These are phyloP conservation scores for Monosporascus sp. DNA, from an alignment of 2,329 filamentous ascomycete genomes.

Conservation along the genomic window DNA sequence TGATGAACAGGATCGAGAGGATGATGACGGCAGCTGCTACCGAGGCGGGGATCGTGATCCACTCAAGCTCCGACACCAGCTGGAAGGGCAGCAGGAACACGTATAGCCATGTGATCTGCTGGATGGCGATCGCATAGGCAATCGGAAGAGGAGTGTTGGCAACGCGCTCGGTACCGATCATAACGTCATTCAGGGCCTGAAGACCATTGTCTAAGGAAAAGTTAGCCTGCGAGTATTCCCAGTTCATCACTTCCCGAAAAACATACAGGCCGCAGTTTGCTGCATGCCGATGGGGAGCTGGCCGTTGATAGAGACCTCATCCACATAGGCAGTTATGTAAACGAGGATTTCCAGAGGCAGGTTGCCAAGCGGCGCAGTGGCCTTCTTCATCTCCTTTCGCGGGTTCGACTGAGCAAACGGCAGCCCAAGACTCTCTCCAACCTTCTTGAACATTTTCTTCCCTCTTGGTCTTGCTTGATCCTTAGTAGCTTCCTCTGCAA, in stretches of 20 bases:
- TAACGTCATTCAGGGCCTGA: slow-evolving; percentile 63
- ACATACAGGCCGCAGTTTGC: slow-evolving; percentile 49
- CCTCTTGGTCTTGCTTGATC: slow-evolving; percentile 38
- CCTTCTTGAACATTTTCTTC: slow-evolving; percentile 52
- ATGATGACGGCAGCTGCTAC: slow-evolving; percentile 76
- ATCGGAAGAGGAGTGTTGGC: slow-evolving; percentile 77
- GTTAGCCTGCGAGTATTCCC: slow-evolving; percentile 26
- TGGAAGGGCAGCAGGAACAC: slow-evolving; percentile 79
- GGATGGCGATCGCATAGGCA: slow-evolving; percentile 79
- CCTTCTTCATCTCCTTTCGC: slow-evolving; percentile 69
- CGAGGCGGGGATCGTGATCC: slow-evolving; percentile 74
- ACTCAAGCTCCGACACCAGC: slow-evolving; percentile 57
- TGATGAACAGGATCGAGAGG: slow-evolving; percentile 68
- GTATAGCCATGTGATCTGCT: slow-evolving; percentile 83
- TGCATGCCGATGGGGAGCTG: slow-evolving; percentile 54
- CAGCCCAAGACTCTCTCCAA: slow-evolving; percentile 70
- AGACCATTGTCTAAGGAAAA: slow-evolving; percentile 50
- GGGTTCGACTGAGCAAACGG: slow-evolving; percentile 76
- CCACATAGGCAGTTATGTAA: slow-evolving; percentile 64
- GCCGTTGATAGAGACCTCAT: slow-evolving; percentile 52
- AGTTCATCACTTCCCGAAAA: not conserved
- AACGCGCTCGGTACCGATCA: slow-evolving; percentile 70
- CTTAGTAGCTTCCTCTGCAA: slow-evolving; percentile 53
- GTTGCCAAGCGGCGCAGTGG: slow-evolving; percentile 70
- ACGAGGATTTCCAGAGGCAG: slow-evolving; percentile 77